Base-by-base conservation (phyloP, 2,329 filamentous ascomycete genomes). In the Colletotrichum camelliae region DNA sequence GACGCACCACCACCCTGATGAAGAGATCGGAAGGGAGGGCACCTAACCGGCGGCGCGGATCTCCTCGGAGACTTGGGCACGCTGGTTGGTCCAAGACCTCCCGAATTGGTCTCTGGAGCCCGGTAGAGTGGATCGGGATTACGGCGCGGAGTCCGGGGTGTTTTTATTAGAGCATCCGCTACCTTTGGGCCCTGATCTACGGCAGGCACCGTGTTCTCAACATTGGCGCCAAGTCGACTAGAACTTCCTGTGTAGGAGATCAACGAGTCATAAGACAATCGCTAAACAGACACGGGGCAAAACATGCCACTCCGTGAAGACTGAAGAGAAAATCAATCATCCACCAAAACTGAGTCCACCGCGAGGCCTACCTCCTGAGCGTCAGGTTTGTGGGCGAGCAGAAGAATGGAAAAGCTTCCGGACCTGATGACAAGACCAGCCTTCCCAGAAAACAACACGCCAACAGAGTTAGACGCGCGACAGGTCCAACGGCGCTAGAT, bases 201-300 rank as follows among this genome's bases (percentile, higher is more conserved):
- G 24, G 35, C 35, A 39, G 31, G 16, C 37, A 43, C 58, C 31
- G 24, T 27, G 21, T 62, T 15, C 31, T 31, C 16, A 43, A 24
- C 35, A 48, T 31, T 33, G 66, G 31, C 58, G 62, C 55, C 73
- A 64, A 75, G 73, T 55, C 62, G 62, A 72, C 43, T 43, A 64
- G 12, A 29, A 43, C 43, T 64, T 29, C 73, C 69, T 13, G n/a
- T 29, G 39, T n/a, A 29, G 39, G 64, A 29, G 62, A 73, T 68
- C 57, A 57, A 48, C 70, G 62, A 73, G 69, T 73, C 73, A 43
- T 29, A 48, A 29, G 55, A 31, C 35, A 29, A 67, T 73, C 55
- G n/a, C 61, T 43, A 31, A 75, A 37, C 37, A 55, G n/a, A 24
- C 35, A 29, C 12, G 31, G 64, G 35, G 57, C n/a, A n/a, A 21